Conservation (phyloP, 352 stramenopile species). For the Aphanomyces euteiches region DNA sequence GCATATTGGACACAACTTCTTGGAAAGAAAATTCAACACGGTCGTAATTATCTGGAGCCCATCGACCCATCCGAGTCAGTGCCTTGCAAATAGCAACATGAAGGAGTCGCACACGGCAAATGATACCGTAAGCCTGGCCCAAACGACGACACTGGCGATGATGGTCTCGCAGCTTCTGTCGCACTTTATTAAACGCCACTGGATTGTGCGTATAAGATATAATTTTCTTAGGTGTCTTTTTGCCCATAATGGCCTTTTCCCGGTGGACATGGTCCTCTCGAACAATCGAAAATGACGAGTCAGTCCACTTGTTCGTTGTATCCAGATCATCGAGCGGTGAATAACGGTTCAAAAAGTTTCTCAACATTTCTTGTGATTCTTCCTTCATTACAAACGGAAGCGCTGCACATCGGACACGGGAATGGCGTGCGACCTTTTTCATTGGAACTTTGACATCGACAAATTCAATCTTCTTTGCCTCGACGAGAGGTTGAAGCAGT, state of each 20-base stretch:
- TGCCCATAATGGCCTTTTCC: neutral
- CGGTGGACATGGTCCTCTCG: neutral
- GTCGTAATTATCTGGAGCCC: neutral
- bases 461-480: conserved; percentile 7
- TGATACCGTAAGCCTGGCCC: conserved; percentile 66
- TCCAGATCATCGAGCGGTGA: conserved; percentile 1
- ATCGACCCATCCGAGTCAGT: conserved; percentile 32
- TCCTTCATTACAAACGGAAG: neutral
- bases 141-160: conserved; percentile 69
- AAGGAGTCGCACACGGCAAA: conserved; percentile 62
- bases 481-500: conserved; percentile 3
- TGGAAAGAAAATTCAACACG: conserved; percentile 48
- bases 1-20: conserved; percentile 62
- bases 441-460: conserved; percentile 16
- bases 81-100: conserved; percentile 65
- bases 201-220: conserved; percentile 30
- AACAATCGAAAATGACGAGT: conserved; percentile 4
- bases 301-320: neutral
- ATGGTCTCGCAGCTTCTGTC: conserved; percentile 50
- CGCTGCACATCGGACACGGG: conserved; percentile 2
- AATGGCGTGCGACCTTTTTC: neutral
- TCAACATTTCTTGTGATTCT: neutral
- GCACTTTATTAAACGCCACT: conserved; percentile 59
- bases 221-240: neutral
- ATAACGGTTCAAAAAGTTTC: conserved; percentile 2